Conservation (phyloP, 441 rosid genomes). For the Rhodomyrtus psidioides region DNA sequence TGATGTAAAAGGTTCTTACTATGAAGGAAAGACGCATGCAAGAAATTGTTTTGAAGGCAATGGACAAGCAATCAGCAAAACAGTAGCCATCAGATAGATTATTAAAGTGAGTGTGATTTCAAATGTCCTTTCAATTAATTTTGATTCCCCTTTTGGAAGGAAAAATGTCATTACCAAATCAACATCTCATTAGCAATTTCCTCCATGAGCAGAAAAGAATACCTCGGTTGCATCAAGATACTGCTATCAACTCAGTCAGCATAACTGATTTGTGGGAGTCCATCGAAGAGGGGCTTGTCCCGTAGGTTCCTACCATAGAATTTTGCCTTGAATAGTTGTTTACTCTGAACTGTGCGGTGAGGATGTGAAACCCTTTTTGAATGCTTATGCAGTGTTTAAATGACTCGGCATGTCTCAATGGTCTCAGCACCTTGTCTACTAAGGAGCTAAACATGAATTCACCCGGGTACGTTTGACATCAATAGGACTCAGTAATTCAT, state of each 20-base stretch:
- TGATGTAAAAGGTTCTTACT: not conserved
- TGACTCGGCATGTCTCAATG: slow-evolving; percentile 92
- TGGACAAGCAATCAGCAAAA: not conserved
- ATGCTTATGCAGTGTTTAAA: slow-evolving; percentile 66
- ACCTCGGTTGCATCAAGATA: slow-evolving; percentile 79
- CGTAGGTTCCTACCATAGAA: slow-evolving; percentile 34
- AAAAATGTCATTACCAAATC: not conserved
- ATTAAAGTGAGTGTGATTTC: not conserved
- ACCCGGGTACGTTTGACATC: slow-evolving; percentile 58
- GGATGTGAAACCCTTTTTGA: slow-evolving; percentile 4
- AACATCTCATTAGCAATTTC: slow-evolving; percentile 1
- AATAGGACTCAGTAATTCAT: not conserved
- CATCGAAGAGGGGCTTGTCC: slow-evolving; percentile 83
- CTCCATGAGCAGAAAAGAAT: slow-evolving; percentile 48
- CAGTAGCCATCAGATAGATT: not conserved
- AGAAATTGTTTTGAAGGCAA: slow-evolving; percentile 1
- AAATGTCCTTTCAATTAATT: not conserved
- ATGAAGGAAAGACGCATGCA: not conserved
- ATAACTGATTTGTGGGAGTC: slow-evolving; percentile 95
- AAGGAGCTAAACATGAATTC: slow-evolving; percentile 56
- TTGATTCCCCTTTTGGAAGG: not conserved
- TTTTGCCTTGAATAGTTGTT: not conserved
- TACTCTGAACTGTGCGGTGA: not conserved
- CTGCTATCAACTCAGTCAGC: slow-evolving; percentile 76
- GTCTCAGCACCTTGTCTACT: slow-evolving; percentile 72